phyloP scores from a whole-genome alignment of 495 filamentous ascomycete genomes.

The Penicillium crystallinum region DNA sequence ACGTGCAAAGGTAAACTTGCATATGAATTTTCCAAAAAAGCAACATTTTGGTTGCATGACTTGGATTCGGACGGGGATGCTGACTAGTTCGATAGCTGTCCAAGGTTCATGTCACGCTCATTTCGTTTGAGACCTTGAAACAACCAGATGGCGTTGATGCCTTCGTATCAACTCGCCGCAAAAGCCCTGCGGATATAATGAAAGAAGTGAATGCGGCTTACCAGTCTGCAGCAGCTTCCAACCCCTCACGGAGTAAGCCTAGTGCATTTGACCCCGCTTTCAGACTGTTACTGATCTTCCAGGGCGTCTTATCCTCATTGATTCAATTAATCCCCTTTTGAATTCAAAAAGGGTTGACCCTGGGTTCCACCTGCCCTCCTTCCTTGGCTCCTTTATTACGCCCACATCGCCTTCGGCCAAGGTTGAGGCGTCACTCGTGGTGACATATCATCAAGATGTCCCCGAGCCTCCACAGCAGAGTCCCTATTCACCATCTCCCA shows the following conservation, averaged over 20 bases:
- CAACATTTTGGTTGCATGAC: not conserved
- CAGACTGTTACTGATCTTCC: not conserved
- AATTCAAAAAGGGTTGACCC: slow-evolving; percentile 23
- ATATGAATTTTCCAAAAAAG: not conserved
- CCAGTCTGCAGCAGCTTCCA: slow-evolving; percentile 23
- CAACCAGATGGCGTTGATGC: slow-evolving; percentile 51
- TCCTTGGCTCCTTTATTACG: slow-evolving; percentile 34
- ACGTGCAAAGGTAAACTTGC: slow-evolving; percentile 60
- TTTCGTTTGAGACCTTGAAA: slow-evolving; percentile 71
- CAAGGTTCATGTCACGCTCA: slow-evolving; percentile 61
- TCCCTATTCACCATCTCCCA: slow-evolving; percentile 62
- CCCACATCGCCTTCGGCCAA: slow-evolving; percentile 21
- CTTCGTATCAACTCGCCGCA: slow-evolving; percentile 60
- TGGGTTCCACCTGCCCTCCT: slow-evolving; percentile 33
- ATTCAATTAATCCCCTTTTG: slow-evolving; percentile 40
- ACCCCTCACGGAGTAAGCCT: slow-evolving; percentile 30
- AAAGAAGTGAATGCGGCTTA: slow-evolving; percentile 40
- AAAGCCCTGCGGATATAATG: slow-evolving; percentile 54
- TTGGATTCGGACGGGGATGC: slow-evolving; percentile 1
- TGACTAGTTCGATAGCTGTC: slow-evolving; percentile 34
- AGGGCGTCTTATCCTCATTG: slow-evolving; percentile 45
- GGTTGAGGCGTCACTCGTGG: slow-evolving; percentile 38
- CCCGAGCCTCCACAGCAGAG: slow-evolving; percentile 47
- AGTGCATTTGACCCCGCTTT: not conserved
- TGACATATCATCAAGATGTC: slow-evolving; percentile 43